Evolutionary conservation across 2,329 filamentous ascomycete genomes (phyloP).

Genomic region (Lanzia echinophila): DNA sequence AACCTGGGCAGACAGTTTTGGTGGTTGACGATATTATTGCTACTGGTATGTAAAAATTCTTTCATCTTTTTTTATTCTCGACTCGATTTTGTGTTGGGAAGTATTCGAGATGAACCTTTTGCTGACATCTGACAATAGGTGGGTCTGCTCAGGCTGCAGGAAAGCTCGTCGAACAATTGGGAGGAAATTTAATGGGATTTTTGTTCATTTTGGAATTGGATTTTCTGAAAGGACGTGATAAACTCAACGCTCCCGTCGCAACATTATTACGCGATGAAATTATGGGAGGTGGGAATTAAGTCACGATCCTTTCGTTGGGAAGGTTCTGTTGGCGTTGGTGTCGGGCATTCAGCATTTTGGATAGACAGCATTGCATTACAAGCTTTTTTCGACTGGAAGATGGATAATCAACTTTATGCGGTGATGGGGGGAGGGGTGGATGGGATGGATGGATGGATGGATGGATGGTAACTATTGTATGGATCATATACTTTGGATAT

Average conservation of each 20-base stretch:
- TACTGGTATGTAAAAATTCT: slow-evolving; percentile 61
- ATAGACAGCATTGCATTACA: slow-evolving; percentile 26
- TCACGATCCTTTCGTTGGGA: not conserved
- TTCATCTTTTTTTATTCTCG: not conserved
- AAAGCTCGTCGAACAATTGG: slow-evolving; percentile 76
- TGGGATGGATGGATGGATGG: not conserved
- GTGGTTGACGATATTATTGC: slow-evolving; percentile 98
- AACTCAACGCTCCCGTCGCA: slow-evolving; percentile 76
- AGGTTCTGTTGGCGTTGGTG: slow-evolving; percentile 22
- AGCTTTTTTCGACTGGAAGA: slow-evolving; percentile 4
- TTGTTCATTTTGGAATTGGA: slow-evolving; percentile 94
- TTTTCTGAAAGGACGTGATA: slow-evolving; percentile 84
- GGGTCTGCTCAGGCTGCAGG: slow-evolving; percentile 86
- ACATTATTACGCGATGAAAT: slow-evolving; percentile 70
- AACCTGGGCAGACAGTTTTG: slow-evolving; percentile 80
- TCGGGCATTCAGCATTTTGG: slow-evolving; percentile 17
- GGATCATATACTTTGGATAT: not conserved
- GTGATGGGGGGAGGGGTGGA: not conserved
- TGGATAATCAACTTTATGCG: not conserved
- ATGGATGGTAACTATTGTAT: not conserved
- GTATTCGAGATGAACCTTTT: not conserved
- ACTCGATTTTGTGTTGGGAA: too few relatives aligned
- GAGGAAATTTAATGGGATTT: slow-evolving; percentile 80
- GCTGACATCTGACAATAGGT: slow-evolving; percentile 46
- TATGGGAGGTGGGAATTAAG: slow-evolving; percentile 11